These are phyloP conservation scores for Sphaerulina musiva DNA, from an alignment of 2,329 filamentous ascomycete species.

Conservation along the genomic window DNA sequence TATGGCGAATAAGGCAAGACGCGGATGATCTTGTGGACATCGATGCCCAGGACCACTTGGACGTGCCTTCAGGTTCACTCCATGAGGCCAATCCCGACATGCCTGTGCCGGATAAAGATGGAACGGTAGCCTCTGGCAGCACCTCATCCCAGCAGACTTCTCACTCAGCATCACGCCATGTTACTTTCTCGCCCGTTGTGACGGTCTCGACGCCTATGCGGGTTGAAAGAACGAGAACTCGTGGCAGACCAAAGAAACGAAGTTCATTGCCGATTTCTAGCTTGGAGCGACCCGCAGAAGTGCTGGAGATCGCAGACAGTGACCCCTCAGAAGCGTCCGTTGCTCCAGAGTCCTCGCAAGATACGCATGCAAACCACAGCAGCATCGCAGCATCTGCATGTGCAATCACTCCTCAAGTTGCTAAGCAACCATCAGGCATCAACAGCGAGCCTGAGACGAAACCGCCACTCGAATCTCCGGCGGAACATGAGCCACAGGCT, in stretches of 20 bases:
- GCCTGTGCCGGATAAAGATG: neutral
- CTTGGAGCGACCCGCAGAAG: neutral
- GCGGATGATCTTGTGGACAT: neutral
- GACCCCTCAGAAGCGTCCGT: neutral
- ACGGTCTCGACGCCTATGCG: constrained; percentile 5
- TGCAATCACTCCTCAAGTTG: no score
- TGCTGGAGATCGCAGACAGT: constrained; percentile 1
- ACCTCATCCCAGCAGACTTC: neutral
- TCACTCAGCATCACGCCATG: constrained; percentile 6
- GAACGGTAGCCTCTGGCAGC: neutral
- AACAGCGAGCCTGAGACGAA: neutral
- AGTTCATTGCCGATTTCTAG: neutral
- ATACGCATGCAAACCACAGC: neutral
- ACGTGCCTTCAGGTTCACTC: neutral
- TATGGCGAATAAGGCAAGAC: constrained; percentile 3
- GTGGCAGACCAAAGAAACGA: neutral
- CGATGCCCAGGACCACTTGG: neutral
- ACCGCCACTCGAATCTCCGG: no score
- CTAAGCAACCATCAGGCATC: neutral
- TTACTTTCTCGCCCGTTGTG: constrained; percentile 12
- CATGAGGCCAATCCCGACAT: neutral
- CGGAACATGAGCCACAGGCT: neutral
- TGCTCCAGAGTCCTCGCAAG: neutral
- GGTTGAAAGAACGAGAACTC: neutral
- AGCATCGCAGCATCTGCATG: neutral